Base-by-base conservation (phyloP, 139 green algal species). In the Pycnococcus provasolii region DNA sequence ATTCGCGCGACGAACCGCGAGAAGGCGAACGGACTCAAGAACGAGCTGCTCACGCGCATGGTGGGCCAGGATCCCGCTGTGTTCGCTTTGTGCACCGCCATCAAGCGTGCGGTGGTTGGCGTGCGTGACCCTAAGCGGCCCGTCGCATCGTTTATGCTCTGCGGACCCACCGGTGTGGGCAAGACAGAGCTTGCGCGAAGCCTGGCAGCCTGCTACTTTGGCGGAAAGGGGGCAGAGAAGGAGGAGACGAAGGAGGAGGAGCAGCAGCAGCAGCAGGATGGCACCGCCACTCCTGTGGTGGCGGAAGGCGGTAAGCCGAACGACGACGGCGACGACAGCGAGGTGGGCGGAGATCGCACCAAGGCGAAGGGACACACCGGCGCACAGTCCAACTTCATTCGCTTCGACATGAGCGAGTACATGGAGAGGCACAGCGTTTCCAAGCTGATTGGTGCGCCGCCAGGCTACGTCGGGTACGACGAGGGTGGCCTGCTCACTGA, bases 401-500 rank as follows among this genome's bases (percentile, higher is more conserved):
- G 84, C 0, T 53, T 89, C 53, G 84, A 89, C 78, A 88, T 88
- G 82, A 78, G 58, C 61, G 84, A 89, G 72, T 87, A 83, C 76
- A 85, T 87, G 78, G 83, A 94, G 79, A 75, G 85, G 44, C 87
- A 94, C 76, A 81, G 77, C 4, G 83, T 94, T 1, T 70, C 73
- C 67, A 94, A 94, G 79, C 76, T 94, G 4, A 75, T 94, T 7
- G 84, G 84, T 7, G 71, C 80, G 46, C 84, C 84, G 7, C 84
- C 66, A 61, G 82, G 87, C 7, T 94, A 90, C 67, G 73, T 90
- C 7, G 87, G 87, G 3, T 94, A 82, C 45, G 80, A 73, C 46
- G 80, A 94, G 62, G 87, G 83, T 6, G 87, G 85, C 50, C 84
- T 79, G 69, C 83, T 94, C 26, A 94, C 87, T 0, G 87, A 94